Evolutionary conservation across 2,329 filamentous ascomycete species (phyloP), one percentile per base, ranked within the genome.

Genomic region (Tympanopsis confertula): DNA sequence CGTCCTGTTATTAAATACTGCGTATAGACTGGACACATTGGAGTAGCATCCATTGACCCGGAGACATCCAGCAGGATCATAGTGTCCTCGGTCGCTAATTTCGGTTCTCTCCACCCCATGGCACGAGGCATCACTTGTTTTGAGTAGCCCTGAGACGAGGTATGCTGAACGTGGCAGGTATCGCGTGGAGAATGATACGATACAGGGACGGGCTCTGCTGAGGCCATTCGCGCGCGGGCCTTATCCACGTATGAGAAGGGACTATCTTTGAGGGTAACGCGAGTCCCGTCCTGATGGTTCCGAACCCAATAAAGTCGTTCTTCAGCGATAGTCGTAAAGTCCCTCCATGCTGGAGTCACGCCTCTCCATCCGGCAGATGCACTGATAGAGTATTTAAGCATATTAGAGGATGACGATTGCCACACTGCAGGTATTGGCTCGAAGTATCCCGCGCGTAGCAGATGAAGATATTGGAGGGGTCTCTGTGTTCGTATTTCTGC

Each of bases 1-100:
- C 56, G 65, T 12, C 52, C 49, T 3, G 56, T 65, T 28, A 68
- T 59, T 5, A 66, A 53, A 46, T 63, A 66, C 40, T 62, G 51
- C 36, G 63, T 51, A 42, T 64, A 64, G 3, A 56, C 46, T 7
- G 65, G 63, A 26, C 59, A 53, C 20, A 61, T 38, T 1, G 64
- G 62, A 13, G 61, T 52, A 42, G 61, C 65, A 38, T 61, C 55
- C 65, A 69, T 68, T 1, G 62, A 66, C 4, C 58, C 62, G 13
- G 62, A 66, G 1, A 63, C 59, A 45, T 67, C 65, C 14, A 69
- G 46, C n/a, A 69, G 43, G 32, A 69, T 61, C 62, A 68, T 65
- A 0, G 62, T 66, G 42, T 67, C 57, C 42, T 67, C 64, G 3
- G 51, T 56, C 4, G 61, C 44, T 20, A 46, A 37, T 44, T 62